Evolutionary conservation across 1,139 yeast genomes (phyloP), one percentile per base, ranked within the genome.

Genomic region (Blastobotrys malaysiensis): DNA sequence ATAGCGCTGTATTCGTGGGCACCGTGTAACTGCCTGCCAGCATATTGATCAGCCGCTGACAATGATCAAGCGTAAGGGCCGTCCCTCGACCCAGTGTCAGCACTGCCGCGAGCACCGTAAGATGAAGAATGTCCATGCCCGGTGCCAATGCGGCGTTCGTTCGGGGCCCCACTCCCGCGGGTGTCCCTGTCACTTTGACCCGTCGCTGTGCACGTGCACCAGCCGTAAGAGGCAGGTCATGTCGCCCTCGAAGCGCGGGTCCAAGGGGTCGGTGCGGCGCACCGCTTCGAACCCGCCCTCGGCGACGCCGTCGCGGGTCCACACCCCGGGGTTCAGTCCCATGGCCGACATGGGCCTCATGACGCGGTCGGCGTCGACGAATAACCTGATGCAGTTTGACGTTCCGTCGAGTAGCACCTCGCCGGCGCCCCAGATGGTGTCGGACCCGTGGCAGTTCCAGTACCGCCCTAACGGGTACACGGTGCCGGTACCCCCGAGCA

Each of bases 31-130:
- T 1, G 83, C 96, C 5, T 93, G 99, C 71, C 84, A 86, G 52
- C 99, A 93, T 69, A 84, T 93, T 0, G 96, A 93, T 63, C 89
- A 87, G 66, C 96, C 95, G 2, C 74, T 93, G 61, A 85, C 88
- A 67, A 86, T 86, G 88, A 91, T 93, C 69, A 91, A 91, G 68
- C 97, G 96, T 11, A 93, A 91, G 68, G 99, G 99, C 3, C 77
- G 99, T 54, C 99, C 99, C 1, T 83, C 96, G 0, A 84, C 96
- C 2, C 97, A 90, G 67, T 91, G 98, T 65, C 77, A 79, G 46
- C 96, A 88, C 67, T 91, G 98, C 68, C 83, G 93, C 57, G 93
- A 86, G 55, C 82, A 84, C 63, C 77, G 97, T 47, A 86, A 85
- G 67, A 69, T 77, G 57, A 86, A 84, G 62, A 82, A 84, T 61